Evolutionary conservation across 495 filamentous ascomycete genomes (phyloP).

Genomic region (Aspergillus kassunensis): DNA sequence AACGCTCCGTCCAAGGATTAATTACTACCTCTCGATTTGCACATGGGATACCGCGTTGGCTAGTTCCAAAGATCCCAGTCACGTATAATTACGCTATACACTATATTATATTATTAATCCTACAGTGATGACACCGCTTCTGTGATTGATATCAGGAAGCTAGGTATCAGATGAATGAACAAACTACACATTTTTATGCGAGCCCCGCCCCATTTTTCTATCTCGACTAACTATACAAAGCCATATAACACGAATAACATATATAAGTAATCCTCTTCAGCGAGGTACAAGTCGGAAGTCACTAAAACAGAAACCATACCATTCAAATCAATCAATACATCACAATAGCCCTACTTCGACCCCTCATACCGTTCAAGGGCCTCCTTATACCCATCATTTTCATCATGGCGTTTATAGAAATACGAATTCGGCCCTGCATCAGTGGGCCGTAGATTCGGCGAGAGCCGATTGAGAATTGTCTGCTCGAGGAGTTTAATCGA

Average conservation of each 20-base stretch:
- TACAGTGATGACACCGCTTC: too few species aligned
- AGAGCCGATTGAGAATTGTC: constrained; percentile 64
- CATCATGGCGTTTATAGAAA: constrained; percentile 60
- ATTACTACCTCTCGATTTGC: too few species aligned
- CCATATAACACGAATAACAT: not conserved
- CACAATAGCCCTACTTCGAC: not conserved
- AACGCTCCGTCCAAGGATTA: constrained; percentile 22
- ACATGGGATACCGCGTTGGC: not conserved
- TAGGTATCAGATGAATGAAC: constrained; percentile 1
- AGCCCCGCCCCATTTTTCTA: not conserved
- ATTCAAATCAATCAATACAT: not conserved
- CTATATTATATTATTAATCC: too few species aligned
- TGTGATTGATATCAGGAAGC: too few species aligned
- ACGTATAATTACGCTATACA: constrained; percentile 4
- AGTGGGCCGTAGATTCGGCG: constrained; percentile 61
- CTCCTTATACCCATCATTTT: constrained; percentile 52
- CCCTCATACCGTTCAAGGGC: constrained; percentile 20
- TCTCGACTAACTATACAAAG: not conserved
- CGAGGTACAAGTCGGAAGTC: too few species aligned
- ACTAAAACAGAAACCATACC: not conserved
- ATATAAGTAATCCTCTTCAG: too few species aligned
- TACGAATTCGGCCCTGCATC: constrained; percentile 44
- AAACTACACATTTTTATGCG: not conserved
- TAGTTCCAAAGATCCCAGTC: not conserved
- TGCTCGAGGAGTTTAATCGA: constrained; percentile 67